These are phyloP conservation scores for Strobilomyces confusus DNA, from an alignment of 768 basidiomycete genomes.

Conservation along the genomic window DNA sequence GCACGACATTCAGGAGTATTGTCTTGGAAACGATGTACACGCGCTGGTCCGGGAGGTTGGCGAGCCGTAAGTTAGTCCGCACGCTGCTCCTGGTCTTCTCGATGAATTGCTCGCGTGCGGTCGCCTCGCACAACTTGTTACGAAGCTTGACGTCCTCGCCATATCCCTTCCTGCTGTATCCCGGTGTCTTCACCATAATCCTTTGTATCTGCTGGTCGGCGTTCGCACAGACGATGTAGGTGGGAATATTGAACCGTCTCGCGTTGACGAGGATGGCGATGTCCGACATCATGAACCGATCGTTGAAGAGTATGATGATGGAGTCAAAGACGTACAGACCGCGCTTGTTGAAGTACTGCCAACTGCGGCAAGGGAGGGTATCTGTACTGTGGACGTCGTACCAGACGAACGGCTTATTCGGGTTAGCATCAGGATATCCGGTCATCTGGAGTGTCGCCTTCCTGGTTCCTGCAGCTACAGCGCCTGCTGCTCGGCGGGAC, in stretches of 20 bases:
- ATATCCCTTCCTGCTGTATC: not conserved
- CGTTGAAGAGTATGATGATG: not conserved
- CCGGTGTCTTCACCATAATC: too few species aligned
- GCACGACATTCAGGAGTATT: constrained; percentile 14
- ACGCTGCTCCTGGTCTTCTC: constrained; percentile 12
- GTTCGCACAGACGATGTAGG: not conserved
- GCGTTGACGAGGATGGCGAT: not conserved
- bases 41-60: constrained; percentile 17
- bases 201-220: not conserved
- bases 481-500: not conserved
- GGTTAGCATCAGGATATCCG: not conserved
- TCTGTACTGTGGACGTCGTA: not conserved
- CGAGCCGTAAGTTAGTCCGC: constrained; percentile 10
- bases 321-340: not conserved
- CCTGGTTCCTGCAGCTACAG: not conserved
- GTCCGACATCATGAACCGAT: not conserved
- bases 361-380: not conserved
- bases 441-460: not conserved
- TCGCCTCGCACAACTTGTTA: not conserved
- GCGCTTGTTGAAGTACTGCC: not conserved
- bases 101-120: constrained; percentile 13
- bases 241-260: not conserved
- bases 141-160: constrained; percentile 4
- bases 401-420: not conserved
- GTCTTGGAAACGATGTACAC: constrained; percentile 24